Conservation (phyloP, 345 rosid genomes). For the Raphanus sativus region DNA sequence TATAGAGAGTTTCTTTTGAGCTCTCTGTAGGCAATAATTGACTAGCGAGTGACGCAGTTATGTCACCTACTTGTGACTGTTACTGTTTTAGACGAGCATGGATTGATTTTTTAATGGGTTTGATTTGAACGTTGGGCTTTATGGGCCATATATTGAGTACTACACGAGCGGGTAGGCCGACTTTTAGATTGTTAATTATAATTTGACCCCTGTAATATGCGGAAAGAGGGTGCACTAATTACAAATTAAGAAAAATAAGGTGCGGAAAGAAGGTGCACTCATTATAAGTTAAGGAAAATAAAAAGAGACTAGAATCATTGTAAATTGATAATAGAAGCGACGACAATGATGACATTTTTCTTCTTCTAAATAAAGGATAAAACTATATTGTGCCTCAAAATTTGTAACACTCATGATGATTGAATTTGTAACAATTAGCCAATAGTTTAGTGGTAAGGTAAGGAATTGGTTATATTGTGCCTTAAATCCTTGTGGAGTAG, state of each 20-base stretch:
- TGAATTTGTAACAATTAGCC: too few species aligned
- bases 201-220: slow-evolving; percentile 34
- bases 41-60: slow-evolving; percentile 28
- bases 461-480: too few species aligned
- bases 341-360: slow-evolving; percentile 24
- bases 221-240: slow-evolving; percentile 22
- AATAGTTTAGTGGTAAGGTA: too few species aligned
- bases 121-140: slow-evolving; percentile 40
- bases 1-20: slow-evolving; percentile 45
- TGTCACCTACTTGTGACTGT: slow-evolving; percentile 36
- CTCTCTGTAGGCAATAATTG: neutral
- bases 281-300: neutral
- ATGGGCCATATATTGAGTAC: slow-evolving; percentile 51
- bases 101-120: slow-evolving; percentile 16
- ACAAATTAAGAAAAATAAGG: neutral
- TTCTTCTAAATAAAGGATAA: neutral
- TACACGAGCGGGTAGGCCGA: slow-evolving; percentile 79
- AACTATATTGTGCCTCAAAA: too few species aligned
- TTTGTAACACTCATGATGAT: too few species aligned
- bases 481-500: too few species aligned
- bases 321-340: slow-evolving; percentile 19
- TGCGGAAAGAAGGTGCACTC: neutral
- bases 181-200: slow-evolving; percentile 24
- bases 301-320: slow-evolving; percentile 5
- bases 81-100: slow-evolving; percentile 24